Evolutionary conservation across 108 stramenopile species (phyloP).

Genomic region (Pseudonitzschia delicatissima): DNA sequence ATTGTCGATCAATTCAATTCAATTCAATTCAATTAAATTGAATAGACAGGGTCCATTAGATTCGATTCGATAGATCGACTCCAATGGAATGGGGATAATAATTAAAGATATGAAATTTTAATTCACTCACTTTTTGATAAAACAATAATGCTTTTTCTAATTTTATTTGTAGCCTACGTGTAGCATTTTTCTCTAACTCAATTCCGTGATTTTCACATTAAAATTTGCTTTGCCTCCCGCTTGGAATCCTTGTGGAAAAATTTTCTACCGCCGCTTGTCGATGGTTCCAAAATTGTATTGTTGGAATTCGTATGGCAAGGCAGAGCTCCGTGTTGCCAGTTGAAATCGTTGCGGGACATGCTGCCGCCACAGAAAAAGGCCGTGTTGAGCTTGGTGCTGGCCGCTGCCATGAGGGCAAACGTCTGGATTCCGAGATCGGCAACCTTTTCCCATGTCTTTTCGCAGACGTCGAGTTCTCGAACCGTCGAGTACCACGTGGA

Average conservation of each 20-base stretch:
- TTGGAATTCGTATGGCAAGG: slow-evolving; percentile 1
- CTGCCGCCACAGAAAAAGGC: slow-evolving; percentile 3
- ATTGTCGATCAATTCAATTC: too few species aligned
- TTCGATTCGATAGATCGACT: too few species aligned
- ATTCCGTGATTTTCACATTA: neutral
- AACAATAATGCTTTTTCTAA: too few species aligned
- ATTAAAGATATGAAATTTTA: too few species aligned
- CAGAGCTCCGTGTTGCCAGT: neutral
- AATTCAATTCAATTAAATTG: too few species aligned
- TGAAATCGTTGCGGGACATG: slow-evolving; percentile 4
- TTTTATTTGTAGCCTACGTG: too few species aligned
- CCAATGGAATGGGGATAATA: too few species aligned
- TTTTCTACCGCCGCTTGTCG: neutral
- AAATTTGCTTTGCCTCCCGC: neutral
- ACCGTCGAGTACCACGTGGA: slow-evolving; percentile 10
- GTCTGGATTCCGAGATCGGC: slow-evolving; percentile 23
- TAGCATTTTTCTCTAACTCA: neutral
- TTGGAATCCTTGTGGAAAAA: neutral
- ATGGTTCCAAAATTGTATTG: slow-evolving; percentile 13
- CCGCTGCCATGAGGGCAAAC: slow-evolving; percentile 17
- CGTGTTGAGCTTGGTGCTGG: slow-evolving; percentile 1
- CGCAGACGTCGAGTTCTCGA: slow-evolving; percentile 20
- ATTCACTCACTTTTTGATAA: too few species aligned
- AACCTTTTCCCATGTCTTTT: slow-evolving; percentile 16
- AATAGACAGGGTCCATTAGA: too few species aligned